These are phyloP conservation scores for Phytophthora melonis DNA, from an alignment of 352 stramenopile species.

Conservation along the genomic window DNA sequence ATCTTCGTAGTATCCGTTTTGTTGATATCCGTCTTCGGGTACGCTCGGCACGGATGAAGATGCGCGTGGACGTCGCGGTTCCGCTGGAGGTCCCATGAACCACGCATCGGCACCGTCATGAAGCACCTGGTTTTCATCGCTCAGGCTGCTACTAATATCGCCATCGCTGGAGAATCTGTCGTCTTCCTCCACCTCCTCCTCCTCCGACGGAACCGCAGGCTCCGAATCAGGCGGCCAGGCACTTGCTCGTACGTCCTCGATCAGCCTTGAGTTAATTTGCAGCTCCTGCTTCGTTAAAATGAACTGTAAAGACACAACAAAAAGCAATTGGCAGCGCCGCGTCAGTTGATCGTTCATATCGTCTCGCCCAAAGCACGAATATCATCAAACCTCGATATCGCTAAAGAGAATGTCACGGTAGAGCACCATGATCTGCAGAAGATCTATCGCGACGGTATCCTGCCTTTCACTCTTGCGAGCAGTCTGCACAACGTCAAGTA, in stretches of 20 bases:
- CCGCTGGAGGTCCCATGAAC: constrained; percentile 12
- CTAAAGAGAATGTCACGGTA: constrained; percentile 78
- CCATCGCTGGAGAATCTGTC: constrained; percentile 40
- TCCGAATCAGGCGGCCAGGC: constrained; percentile 31
- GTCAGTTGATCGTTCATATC: neutral
- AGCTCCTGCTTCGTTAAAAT: constrained; percentile 63
- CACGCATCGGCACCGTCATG: constrained; percentile 26
- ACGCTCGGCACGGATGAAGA: constrained; percentile 30
- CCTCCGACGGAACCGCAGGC: constrained; percentile 14
- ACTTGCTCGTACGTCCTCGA: constrained; percentile 16
- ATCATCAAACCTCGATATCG: constrained; percentile 65
- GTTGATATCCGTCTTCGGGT: constrained; percentile 21
- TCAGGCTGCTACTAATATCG: constrained; percentile 30
- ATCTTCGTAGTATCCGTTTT: constrained; percentile 11
- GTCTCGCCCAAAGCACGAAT: neutral
- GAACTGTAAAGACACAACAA: constrained; percentile 39
- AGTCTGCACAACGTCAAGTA: constrained; percentile 31
- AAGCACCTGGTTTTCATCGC: constrained; percentile 32
- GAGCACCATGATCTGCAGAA: constrained; percentile 67
- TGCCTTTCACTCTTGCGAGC: constrained; percentile 48
- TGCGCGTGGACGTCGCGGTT: constrained; percentile 19
- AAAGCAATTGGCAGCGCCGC: neutral
- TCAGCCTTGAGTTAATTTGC: constrained; percentile 37
- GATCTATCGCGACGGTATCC: constrained; percentile 55
- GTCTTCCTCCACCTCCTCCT: constrained; percentile 20